Percentiles rank a stretch among this genome's conserved stretches.
Evolutionary conservation across 2,329 filamentous ascomycete species (phyloP).

Genomic region (Aspergillus uvarum): DNA sequence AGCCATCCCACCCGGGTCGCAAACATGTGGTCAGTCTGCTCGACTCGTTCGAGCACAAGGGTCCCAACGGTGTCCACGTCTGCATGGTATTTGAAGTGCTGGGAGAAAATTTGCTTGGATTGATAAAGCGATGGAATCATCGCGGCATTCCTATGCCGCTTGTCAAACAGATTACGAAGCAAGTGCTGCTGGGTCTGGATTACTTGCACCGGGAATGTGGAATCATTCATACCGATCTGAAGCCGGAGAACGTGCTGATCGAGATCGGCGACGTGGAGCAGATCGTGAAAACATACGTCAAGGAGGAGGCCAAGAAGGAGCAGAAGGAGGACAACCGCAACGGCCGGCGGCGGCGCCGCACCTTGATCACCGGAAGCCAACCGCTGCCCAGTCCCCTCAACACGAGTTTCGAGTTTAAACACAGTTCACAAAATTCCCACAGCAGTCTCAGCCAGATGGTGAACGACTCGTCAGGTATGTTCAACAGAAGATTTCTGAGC

Average conservation of each 20-base stretch:
- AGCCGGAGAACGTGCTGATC: slow-evolving; percentile 97
- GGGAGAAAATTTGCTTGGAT: slow-evolving; percentile 86
- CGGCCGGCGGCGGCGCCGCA: slow-evolving; percentile 82
- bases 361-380: slow-evolving; percentile 94
- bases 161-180: slow-evolving; percentile 98
- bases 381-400: slow-evolving; percentile 93
- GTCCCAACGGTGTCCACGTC: slow-evolving; percentile 91
- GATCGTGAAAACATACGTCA: slow-evolving; percentile 94
- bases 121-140: slow-evolving; percentile 99
- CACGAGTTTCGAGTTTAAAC: slow-evolving; percentile 74
- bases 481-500: slow-evolving; percentile 35
- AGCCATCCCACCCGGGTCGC: slow-evolving; percentile 88
- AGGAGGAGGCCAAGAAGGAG: slow-evolving; percentile 63
- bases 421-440: slow-evolving; percentile 63
- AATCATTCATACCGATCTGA: slow-evolving; percentile 97
- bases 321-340: slow-evolving; percentile 91
- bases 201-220: slow-evolving; percentile 97
- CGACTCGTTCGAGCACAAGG: slow-evolving; percentile 97
- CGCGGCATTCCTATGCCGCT: slow-evolving; percentile 93
- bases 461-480: slow-evolving; percentile 66
- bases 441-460: slow-evolving; percentile 82
- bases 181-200: slow-evolving; percentile 91
- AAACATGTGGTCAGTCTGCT: slow-evolving; percentile 94
- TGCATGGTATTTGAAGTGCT: slow-evolving; percentile 99
- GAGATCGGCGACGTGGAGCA: slow-evolving; percentile 99